Evolutionary conservation across 73 alveolate genomes (phyloP).

Genomic region (Tetrahymena elliotti): DNA sequence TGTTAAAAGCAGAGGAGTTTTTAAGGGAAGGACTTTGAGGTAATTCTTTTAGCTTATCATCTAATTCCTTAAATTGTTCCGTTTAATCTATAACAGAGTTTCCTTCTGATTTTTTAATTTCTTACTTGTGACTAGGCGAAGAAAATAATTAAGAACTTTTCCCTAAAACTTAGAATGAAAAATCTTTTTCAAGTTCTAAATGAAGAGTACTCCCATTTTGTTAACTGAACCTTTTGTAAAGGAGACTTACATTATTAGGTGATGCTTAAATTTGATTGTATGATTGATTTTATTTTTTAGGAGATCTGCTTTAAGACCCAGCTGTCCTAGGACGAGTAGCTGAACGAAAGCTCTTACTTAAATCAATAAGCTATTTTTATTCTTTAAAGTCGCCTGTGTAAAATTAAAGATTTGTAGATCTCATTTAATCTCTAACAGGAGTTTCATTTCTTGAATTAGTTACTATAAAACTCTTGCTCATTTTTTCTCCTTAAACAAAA

Average conservation of each 20-base stretch:
- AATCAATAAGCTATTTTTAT: background rate
- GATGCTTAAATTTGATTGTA: background rate
- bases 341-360: background rate
- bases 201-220: background rate
- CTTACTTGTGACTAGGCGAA: background rate
- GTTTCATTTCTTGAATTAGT: background rate
- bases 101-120: background rate
- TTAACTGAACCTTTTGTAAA: background rate
- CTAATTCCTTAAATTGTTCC: background rate
- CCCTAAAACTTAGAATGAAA: background rate
- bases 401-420: background rate
- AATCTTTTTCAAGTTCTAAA: background rate
- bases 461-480: background rate
- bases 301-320: background rate
- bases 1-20: background rate
- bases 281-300: background rate
- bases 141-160: background rate
- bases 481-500: background rate
- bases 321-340: background rate
- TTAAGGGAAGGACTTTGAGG: background rate
- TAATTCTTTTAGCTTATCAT: background rate
- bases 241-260: background rate
- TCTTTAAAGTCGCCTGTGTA: background rate
- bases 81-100: background rate
- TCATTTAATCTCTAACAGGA: background rate